phyloP scores from a whole-genome alignment of 2,329 filamentous ascomycete genomes.

The Knufia petricola region DNA sequence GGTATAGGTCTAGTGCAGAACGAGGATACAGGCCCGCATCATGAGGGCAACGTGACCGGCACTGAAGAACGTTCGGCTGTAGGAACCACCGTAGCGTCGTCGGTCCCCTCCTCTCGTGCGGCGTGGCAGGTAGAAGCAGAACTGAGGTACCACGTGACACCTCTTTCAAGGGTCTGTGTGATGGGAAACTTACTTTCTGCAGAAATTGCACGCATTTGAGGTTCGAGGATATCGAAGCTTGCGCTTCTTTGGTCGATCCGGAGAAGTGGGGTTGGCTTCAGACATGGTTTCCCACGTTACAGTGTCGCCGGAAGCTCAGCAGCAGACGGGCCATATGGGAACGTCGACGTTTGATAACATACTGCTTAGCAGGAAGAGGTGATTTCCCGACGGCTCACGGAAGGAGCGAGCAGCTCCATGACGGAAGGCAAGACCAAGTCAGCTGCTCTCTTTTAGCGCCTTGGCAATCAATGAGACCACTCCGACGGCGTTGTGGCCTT shows the following conservation, averaged over 20 bases:
- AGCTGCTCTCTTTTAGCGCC: neutral
- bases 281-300: neutral
- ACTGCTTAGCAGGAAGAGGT: neutral
- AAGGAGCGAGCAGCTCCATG: neutral
- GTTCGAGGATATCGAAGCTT: constrained; percentile 22
- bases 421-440: neutral
- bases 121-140: too few species aligned
- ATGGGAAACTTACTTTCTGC: constrained; percentile 17
- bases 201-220: constrained; percentile 19
- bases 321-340: too few species aligned
- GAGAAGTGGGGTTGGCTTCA: neutral
- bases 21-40: too few species aligned
- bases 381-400: constrained; percentile 1
- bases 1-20: too few species aligned
- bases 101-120: too few species aligned
- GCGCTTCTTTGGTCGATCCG: constrained; percentile 15
- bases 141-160: too few species aligned
- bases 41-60: too few species aligned
- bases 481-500: neutral
- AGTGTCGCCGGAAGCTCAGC: neutral
- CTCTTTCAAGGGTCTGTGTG: neutral
- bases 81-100: too few species aligned
- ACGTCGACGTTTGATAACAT: too few species aligned
- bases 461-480: neutral
- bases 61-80: too few species aligned